A percentile compares a stretch with the other conserved stretches of the same genome.
Conservation (phyloP, 345 rosid genomes). For the Hibiscus mutabilis region DNA sequence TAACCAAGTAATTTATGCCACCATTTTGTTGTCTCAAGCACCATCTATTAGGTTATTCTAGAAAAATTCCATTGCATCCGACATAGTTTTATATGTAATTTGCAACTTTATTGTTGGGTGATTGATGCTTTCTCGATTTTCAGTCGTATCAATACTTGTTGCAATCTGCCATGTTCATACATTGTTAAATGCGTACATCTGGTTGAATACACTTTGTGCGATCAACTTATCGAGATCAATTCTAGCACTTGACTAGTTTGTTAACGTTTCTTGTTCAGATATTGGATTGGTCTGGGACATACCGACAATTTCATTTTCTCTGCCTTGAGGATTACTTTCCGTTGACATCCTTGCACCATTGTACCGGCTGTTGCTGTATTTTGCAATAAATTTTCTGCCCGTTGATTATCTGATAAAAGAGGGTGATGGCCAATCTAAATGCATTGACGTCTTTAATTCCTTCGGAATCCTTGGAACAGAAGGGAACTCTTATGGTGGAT, state of each 20-base stretch:
- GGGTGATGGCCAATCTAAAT: constrained; percentile 29
- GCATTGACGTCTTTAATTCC: constrained; percentile 22
- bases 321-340: background rate
- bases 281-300: background rate
- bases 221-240: background rate
- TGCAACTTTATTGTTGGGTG: background rate
- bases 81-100: background rate
- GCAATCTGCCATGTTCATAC: background rate
- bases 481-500: constrained; percentile 21
- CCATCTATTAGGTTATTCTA: background rate
- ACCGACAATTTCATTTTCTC: background rate
- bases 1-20: too few species aligned
- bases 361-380: background rate
- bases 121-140: background rate
- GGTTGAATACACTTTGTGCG: background rate
- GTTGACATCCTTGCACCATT: background rate
- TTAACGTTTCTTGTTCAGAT: background rate
- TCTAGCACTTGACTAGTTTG: background rate
- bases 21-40: background rate
- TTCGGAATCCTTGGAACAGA: constrained; percentile 22
- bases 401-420: too few species aligned
- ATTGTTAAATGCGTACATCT: background rate
- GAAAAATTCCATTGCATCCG: too few species aligned
- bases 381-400: constrained; percentile 1
- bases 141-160: background rate